These are phyloP conservation scores for Cyclotella atomus DNA, from an alignment of 108 stramenopile genomes.

Conservation along the genomic window DNA sequence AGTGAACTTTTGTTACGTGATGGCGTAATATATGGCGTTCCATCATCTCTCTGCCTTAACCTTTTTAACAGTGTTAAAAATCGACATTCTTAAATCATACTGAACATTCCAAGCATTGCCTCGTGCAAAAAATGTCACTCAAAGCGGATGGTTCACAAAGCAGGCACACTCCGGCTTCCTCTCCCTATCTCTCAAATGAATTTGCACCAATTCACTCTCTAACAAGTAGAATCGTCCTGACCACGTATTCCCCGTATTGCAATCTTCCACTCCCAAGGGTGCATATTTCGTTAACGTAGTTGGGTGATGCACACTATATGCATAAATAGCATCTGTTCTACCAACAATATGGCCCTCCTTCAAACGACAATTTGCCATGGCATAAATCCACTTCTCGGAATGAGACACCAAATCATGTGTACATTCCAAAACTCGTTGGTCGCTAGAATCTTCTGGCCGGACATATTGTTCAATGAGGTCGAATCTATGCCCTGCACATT, in stretches of 20 bases:
- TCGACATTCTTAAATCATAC: too few species aligned
- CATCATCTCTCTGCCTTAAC: too few species aligned
- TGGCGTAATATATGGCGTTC: too few species aligned
- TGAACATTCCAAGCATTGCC: too few species aligned
- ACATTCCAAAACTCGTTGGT: slow-evolving; percentile 8
- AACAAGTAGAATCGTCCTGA: background rate
- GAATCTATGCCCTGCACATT: slow-evolving; percentile 28
- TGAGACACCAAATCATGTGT: slow-evolving; percentile 11
- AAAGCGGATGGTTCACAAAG: slow-evolving; percentile 14
- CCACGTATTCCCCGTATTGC: slow-evolving; percentile 2
- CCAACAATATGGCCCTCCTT: slow-evolving; percentile 33
- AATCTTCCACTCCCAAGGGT: slow-evolving; percentile 28
- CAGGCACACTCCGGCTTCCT: slow-evolving; percentile 25
- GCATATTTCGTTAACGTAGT: slow-evolving; percentile 17
- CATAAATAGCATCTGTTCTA: slow-evolving; percentile 25
- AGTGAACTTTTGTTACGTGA: too few species aligned
- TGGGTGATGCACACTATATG: slow-evolving; percentile 28
- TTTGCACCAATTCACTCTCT: slow-evolving; percentile 24
- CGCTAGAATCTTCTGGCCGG: slow-evolving; percentile 2
- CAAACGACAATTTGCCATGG: slow-evolving; percentile 27
- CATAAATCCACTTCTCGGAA: slow-evolving; percentile 17
- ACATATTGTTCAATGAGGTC: slow-evolving; percentile 34
- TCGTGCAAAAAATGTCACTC: too few species aligned
- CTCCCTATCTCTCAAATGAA: slow-evolving; percentile 23
- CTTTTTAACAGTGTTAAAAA: too few species aligned